These are phyloP conservation scores for Suhomyces faveliae DNA, from an alignment of 805 yeast genomes.

Conservation along the genomic window DNA sequence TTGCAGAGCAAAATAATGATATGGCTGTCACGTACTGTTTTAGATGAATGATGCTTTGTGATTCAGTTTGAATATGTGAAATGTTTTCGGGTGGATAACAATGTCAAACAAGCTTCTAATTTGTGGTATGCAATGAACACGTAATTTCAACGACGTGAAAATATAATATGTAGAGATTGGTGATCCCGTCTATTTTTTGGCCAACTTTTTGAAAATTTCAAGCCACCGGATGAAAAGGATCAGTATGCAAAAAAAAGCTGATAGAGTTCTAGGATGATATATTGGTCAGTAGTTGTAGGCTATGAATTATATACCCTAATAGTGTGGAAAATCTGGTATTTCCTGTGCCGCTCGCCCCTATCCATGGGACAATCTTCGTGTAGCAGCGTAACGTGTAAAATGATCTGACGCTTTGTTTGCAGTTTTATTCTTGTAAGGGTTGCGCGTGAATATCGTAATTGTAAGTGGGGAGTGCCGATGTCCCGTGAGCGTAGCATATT, in stretches of 20 bases:
- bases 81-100: background rate
- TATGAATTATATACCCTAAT: background rate
- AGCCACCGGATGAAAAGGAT: background rate
- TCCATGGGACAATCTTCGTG: background rate
- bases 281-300: background rate
- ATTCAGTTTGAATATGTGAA: background rate
- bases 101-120: background rate
- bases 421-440: background rate
- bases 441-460: background rate
- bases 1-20: background rate
- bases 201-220: background rate
- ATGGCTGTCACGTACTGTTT: background rate
- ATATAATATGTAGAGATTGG: background rate
- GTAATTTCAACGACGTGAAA: background rate
- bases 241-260: background rate
- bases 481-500: background rate
- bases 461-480: background rate
- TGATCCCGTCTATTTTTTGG: background rate
- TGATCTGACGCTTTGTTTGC: conserved; percentile 3
- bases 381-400: conserved; percentile 3
- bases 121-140: background rate
- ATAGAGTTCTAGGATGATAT: background rate
- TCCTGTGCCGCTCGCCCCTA: background rate
- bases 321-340: background rate
- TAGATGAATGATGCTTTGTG: background rate